Evolutionary conservation across 2,329 filamentous ascomycete genomes (phyloP).

Genomic region (Monosporascus sp.): DNA sequence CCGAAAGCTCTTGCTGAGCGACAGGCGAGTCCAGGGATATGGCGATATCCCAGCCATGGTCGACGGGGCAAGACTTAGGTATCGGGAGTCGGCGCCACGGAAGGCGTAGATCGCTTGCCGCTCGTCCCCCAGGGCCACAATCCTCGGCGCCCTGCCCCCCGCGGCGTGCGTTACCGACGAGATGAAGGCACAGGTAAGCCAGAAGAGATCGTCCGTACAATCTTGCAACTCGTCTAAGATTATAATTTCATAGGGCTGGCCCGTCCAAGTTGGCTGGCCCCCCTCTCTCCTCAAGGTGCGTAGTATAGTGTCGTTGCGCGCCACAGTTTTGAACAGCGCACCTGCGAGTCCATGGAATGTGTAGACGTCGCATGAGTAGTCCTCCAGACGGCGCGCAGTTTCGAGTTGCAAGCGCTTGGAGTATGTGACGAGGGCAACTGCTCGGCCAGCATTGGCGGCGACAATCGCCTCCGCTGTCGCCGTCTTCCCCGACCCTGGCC

Average conservation of each 20-base stretch:
- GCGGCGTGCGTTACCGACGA: conserved; percentile 12
- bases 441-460: conserved; percentile 13
- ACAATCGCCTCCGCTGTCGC: conserved; percentile 26
- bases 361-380: conserved; percentile 14
- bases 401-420: conserved; percentile 22
- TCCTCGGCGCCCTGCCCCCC: conserved; percentile 9
- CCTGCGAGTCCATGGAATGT: conserved; percentile 24
- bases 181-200: conserved; percentile 21
- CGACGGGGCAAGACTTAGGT: conserved; percentile 18
- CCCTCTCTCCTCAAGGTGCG: conserved; percentile 4
- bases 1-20: conserved; percentile 23
- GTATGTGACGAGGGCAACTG: conserved; percentile 21
- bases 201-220: conserved; percentile 23
- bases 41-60: conserved; percentile 15
- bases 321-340: conserved; percentile 10
- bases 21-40: conserved; percentile 12
- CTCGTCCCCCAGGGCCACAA: conserved; percentile 27
- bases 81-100: conserved; percentile 23
- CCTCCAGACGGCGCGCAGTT: conserved; percentile 16
- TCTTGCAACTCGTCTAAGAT: conserved; percentile 29
- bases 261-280: conserved; percentile 14
- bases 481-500: conserved; percentile 29
- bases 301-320: conserved; percentile 15
- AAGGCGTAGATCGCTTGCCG: conserved; percentile 26
- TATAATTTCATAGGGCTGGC: conserved; percentile 24